These are phyloP conservation scores for Paraglomus occultum DNA, from an alignment of 192 early-diverging fungal species.

Conservation along the genomic window DNA sequence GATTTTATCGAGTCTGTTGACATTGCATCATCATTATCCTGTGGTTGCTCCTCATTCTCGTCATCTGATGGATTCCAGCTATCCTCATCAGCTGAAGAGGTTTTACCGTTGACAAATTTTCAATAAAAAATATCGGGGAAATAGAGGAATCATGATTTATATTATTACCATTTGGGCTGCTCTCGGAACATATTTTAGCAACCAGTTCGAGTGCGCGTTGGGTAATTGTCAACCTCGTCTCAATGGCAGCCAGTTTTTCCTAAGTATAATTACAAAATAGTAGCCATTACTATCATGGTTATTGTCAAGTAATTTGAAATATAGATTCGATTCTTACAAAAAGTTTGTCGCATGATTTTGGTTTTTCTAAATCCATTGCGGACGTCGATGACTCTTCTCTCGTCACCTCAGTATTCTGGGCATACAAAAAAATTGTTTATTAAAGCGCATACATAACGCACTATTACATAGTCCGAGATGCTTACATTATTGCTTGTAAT, in stretches of 20 bases:
- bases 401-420: too few species aligned
- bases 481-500: too few species aligned
- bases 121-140: neutral
- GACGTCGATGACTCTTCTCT: too few species aligned
- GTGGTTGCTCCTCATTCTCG: slow-evolving; percentile 28
- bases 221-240: slow-evolving; percentile 57
- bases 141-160: slow-evolving; percentile 4
- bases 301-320: too few species aligned
- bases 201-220: slow-evolving; percentile 79
- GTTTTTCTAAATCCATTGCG: too few species aligned
- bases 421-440: too few species aligned
- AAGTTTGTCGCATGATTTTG: too few species aligned
- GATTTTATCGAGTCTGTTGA: neutral
- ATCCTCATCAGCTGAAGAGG: neutral
- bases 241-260: slow-evolving; percentile 44
- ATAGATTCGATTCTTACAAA: too few species aligned
- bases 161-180: slow-evolving; percentile 41
- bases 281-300: too few species aligned
- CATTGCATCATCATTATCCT: slow-evolving; percentile 45
- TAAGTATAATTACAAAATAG: neutral
- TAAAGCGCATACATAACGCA: too few species aligned
- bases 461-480: too few species aligned
- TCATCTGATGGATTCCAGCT: slow-evolving; percentile 34
- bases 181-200: slow-evolving; percentile 78
- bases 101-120: neutral